Base-by-base conservation (phyloP, 1,139 yeast genomes). In the Spathaspora sp. region DNA sequence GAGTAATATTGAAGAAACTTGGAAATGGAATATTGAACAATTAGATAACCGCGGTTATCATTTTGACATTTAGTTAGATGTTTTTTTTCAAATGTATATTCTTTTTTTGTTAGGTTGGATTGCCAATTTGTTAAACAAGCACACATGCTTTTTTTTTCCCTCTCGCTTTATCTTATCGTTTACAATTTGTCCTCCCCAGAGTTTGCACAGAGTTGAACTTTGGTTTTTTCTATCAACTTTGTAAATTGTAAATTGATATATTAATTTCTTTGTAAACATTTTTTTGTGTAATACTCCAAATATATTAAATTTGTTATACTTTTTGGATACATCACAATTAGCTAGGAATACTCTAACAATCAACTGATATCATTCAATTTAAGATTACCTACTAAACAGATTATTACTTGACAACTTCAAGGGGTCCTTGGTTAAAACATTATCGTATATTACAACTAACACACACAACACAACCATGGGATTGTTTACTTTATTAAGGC, bases 11-110 rank as follows among this genome's bases (percentile, higher is more conserved):
- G 52, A 61, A 39, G 52, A 53, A 16, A 64, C 72, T 8, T 71
- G 74, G 71, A 58, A 60, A 27, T 60, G 65, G 63, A 66, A 61
- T 42, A 29, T 63, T 25, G 56, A 58, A 33, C 52, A 60, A 42
- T 61, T 72, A 47, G 46, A 51, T 24, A 52, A 60, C 31, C 57
- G 61, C 47, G 66, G 65, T 13, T 31, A 31, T 15, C 36, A 31
- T 31, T 31, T 31, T 31, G 36, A 31, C 36, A 15, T 31, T 15
- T 31, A 31, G 18, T n/a, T 13, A 4, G 3, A 25, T 13, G 10
- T 31, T 31, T 31, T 8, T 31, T 15, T 31, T 13, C 17, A 13
- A 8, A 31, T 13, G 18, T 15, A n/a, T 5, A 31, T n/a, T 29
- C 17, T n/a, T 29, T 29, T n/a, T 29, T 29, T 31, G 7, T 20